Conservation (phyloP, 116 monocot species). For the Zostera marina region DNA sequence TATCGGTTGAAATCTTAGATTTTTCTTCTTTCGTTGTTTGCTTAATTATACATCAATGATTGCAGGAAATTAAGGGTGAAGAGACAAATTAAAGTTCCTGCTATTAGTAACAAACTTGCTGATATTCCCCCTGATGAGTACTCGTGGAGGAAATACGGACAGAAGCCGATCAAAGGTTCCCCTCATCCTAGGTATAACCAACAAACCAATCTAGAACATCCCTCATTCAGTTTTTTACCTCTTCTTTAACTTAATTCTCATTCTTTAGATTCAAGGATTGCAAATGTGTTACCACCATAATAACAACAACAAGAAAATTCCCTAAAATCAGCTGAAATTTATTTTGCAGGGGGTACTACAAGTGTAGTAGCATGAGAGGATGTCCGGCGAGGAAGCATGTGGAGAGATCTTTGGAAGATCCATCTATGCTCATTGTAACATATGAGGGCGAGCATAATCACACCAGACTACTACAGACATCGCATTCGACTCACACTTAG, state of each 20-base stretch:
- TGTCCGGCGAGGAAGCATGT: conserved; percentile 52
- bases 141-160: conserved; percentile 84
- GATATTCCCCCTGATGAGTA: conserved; percentile 91
- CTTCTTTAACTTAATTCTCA: too few species aligned
- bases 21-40: not conserved
- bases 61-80: conserved; percentile 13
- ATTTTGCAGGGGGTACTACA: conserved; percentile 45
- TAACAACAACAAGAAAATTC: too few species aligned
- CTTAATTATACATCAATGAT: not conserved
- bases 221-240: not conserved
- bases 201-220: not conserved
- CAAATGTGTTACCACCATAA: too few species aligned
- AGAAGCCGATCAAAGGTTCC: conserved; percentile 20
- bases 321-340: not conserved
- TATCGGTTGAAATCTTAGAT: not conserved
- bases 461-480: not conserved
- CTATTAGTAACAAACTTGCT: conserved; percentile 86
- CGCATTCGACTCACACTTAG: conserved; percentile 12
- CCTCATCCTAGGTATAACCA: conserved; percentile 18
- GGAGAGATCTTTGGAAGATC: conserved; percentile 39
- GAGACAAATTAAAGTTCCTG: conserved; percentile 72
- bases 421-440: conserved; percentile 50
- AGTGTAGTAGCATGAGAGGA: conserved; percentile 46
- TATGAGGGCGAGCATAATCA: conserved; percentile 48
- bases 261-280: too few species aligned